phyloP scores from a whole-genome alignment of 2,329 filamentous ascomycete species.

The Pyrenochaeta sp. region DNA sequence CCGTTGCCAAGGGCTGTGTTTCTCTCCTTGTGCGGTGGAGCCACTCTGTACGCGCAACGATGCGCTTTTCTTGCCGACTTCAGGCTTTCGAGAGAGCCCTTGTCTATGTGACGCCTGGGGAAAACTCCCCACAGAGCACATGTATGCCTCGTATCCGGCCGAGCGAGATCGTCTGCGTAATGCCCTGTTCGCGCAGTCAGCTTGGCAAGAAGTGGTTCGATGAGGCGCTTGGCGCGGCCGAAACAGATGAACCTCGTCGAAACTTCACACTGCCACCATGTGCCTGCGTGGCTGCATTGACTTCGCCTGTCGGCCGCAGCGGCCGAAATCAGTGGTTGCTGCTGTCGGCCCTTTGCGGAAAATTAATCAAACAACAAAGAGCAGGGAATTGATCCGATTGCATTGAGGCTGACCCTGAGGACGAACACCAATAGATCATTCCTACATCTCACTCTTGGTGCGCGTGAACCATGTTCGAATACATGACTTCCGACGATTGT shows the following conservation, averaged over 20 bases:
- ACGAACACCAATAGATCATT: too few species aligned
- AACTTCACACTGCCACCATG: background rate
- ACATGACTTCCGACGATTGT: too few species aligned
- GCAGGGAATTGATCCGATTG: background rate
- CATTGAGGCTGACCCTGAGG: too few species aligned
- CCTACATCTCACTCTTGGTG: too few species aligned
- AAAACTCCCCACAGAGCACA: background rate
- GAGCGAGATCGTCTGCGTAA: background rate
- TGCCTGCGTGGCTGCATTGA: background rate
- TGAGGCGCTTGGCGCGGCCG: background rate
- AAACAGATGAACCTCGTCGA: background rate
- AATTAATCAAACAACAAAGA: too few species aligned
- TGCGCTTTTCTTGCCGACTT: background rate
- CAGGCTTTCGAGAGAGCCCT: background rate
- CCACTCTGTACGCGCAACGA: background rate
- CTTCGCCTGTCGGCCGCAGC: too few species aligned
- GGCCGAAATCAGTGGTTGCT: too few species aligned
- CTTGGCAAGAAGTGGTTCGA: constrained; percentile 3
- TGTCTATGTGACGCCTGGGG: background rate
- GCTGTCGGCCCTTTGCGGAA: too few species aligned
- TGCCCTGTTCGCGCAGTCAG: constrained; percentile 1
- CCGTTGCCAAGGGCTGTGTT: background rate
- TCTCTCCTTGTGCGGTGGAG: background rate
- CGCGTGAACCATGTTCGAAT: too few species aligned
- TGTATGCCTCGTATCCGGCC: constrained; percentile 1